These are phyloP conservation scores for Penicillium parvum DNA, from an alignment of 495 filamentous ascomycete species.

Conservation along the genomic window DNA sequence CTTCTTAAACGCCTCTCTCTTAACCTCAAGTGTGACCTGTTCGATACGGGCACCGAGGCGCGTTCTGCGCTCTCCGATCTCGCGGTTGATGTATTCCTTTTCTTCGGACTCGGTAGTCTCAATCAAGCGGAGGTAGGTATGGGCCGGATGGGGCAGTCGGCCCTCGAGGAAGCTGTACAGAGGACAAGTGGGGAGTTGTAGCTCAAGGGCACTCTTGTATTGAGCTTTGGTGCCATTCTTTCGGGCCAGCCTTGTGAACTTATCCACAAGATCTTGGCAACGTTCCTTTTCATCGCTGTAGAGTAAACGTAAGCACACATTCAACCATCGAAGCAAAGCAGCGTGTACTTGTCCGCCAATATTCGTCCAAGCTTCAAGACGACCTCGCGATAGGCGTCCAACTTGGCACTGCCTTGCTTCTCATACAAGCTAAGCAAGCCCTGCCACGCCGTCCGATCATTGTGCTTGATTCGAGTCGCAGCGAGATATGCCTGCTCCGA, in stretches of 20 bases:
- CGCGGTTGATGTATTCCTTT: constrained; percentile 82
- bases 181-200: constrained; percentile 71
- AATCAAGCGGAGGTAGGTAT: constrained; percentile 79
- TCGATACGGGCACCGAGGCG: constrained; percentile 78
- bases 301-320: not conserved
- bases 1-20: constrained; percentile 68
- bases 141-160: constrained; percentile 70
- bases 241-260: constrained; percentile 65
- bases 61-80: constrained; percentile 85
- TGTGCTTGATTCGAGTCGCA: constrained; percentile 60
- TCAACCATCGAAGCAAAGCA: not conserved
- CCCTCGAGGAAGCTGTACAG: constrained; percentile 84
- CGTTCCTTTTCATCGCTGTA: constrained; percentile 58
- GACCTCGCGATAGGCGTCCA: constrained; percentile 70
- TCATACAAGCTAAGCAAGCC: constrained; percentile 86
- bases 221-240: constrained; percentile 66
- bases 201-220: constrained; percentile 64
- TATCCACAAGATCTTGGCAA: constrained; percentile 78
- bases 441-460: constrained; percentile 76
- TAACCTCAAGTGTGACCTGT: constrained; percentile 82
- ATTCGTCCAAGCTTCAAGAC: constrained; percentile 69
- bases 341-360: constrained; percentile 58
- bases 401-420: constrained; percentile 59
- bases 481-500: constrained; percentile 71
- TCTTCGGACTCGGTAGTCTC: constrained; percentile 83